Conservation (phyloP, 2,329 filamentous ascomycete species). For the Aureobasidium sp. region DNA sequence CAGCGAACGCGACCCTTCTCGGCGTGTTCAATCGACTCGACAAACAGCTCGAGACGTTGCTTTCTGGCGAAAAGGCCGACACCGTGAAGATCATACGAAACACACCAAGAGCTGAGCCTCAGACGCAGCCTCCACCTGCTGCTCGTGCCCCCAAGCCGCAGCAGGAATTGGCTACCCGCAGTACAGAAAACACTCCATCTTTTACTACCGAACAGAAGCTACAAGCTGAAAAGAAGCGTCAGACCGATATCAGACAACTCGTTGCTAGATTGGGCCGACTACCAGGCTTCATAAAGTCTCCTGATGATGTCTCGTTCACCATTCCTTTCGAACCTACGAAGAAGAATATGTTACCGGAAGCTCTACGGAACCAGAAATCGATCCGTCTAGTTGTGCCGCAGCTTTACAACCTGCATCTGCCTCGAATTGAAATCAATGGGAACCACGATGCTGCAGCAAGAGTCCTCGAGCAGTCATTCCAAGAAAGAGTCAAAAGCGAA, state of each 20-base stretch:
- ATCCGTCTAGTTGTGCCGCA: constrained; percentile 61
- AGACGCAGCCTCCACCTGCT: not conserved
- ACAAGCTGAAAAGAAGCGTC: constrained; percentile 54
- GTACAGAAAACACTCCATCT: not conserved
- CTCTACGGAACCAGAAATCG: constrained; percentile 53
- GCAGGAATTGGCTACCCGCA: not conserved
- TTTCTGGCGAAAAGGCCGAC: constrained; percentile 62
- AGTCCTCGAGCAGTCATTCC: constrained; percentile 57
- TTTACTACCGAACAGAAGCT: constrained; percentile 53
- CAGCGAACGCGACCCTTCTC: constrained; percentile 51
- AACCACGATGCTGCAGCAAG: constrained; percentile 52
- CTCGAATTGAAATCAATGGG: constrained; percentile 57
- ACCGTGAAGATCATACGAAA: constrained; percentile 63
- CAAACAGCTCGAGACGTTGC: constrained; percentile 58
- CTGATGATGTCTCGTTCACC: constrained; percentile 61
- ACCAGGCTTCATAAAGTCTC: constrained; percentile 57
- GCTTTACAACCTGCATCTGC: constrained; percentile 62
- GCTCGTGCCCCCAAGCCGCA: not conserved
- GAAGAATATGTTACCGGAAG: constrained; percentile 49
- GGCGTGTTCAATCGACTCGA: constrained; percentile 62
- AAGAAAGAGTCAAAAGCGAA: constrained; percentile 47
- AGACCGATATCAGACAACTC: constrained; percentile 60
- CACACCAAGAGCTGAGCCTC: constrained; percentile 5
- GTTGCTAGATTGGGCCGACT: constrained; percentile 65
- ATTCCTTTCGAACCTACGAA: constrained; percentile 61